These are phyloP conservation scores for Lantana camara DNA, from an alignment of 257 asterid genomes.

Conservation along the genomic window DNA sequence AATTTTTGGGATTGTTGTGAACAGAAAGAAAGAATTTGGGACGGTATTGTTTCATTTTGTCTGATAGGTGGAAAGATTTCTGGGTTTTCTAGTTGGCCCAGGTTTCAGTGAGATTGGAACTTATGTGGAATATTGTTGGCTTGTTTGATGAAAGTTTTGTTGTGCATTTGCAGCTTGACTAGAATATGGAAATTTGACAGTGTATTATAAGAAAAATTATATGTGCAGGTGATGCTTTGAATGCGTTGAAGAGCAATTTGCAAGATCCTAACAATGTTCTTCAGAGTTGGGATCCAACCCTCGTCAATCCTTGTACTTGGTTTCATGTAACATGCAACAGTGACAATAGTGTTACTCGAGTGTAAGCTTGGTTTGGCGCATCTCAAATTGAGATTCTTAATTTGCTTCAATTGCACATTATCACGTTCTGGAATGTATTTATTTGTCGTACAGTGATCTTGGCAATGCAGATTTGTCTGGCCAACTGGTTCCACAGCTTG, in stretches of 20 bases:
- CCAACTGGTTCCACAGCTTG: constrained; percentile 85
- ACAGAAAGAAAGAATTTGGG: too few relatives aligned
- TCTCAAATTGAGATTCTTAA: constrained; percentile 12
- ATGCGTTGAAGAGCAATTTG: constrained; percentile 68
- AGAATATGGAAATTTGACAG: background rate
- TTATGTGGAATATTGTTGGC: background rate
- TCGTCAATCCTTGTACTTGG: constrained; percentile 99
- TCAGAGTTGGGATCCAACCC: constrained; percentile 97
- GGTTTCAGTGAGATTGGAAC: too few relatives aligned
- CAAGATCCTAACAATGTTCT: constrained; percentile 90
- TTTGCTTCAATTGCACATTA: background rate
- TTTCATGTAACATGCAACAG: constrained; percentile 90
- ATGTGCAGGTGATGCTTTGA: constrained; percentile 90
- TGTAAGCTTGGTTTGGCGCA: constrained; percentile 53
- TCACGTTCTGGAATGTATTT: constrained; percentile 20
- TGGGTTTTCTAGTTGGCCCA: too few relatives aligned
- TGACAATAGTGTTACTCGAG: constrained; percentile 84
- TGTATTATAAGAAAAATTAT: constrained; percentile 16
- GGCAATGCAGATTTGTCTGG: constrained; percentile 97
- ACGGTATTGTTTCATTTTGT: background rate
- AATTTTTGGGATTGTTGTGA: background rate
- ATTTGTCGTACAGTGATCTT: constrained; percentile 68
- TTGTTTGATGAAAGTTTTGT: constrained; percentile 4
- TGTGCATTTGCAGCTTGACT: constrained; percentile 9
- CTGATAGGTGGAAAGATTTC: background rate